Evolutionary conservation across 805 yeast species (phyloP).

Genomic region (Gaillardinia entomophila): DNA sequence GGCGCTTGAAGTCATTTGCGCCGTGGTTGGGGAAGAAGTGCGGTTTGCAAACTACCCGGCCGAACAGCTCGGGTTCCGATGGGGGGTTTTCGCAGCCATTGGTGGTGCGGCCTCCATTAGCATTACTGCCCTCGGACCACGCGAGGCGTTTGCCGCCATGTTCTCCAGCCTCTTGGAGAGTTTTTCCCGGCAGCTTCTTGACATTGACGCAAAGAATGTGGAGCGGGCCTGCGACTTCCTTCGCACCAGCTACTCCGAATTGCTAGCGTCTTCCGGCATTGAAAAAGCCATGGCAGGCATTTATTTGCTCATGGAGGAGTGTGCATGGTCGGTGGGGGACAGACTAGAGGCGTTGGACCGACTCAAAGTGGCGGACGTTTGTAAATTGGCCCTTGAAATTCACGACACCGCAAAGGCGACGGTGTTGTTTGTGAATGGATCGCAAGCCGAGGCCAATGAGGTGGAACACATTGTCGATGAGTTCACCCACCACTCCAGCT

Average conservation of each 20-base stretch:
- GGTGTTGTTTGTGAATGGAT: too few species aligned
- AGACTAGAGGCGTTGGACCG: conserved; percentile 53
- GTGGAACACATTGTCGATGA: conserved; percentile 22
- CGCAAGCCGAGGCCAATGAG: too few species aligned
- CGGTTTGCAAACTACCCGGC: conserved; percentile 44
- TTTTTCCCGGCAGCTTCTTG: too few species aligned
- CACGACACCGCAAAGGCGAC: too few species aligned
- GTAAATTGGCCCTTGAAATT: too few species aligned
- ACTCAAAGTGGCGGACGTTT: conserved; percentile 33
- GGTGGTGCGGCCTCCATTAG: conserved; percentile 51
- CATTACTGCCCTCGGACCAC: conserved; percentile 51
- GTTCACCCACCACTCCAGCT: conserved; percentile 23
- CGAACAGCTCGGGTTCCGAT: conserved; percentile 49
- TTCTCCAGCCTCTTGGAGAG: too few species aligned
- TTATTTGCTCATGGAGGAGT: conserved; percentile 49
- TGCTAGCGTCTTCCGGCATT: conserved; percentile 27
- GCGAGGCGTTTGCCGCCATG: too few species aligned
- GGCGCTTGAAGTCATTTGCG: conserved; percentile 49
- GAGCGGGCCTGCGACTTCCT: too few species aligned
- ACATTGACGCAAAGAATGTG: too few species aligned
- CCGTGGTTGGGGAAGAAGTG: conserved; percentile 38
- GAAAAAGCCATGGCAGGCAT: conserved; percentile 46
- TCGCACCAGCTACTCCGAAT: neutral
- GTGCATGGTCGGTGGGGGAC: conserved; percentile 49
- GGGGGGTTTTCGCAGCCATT: conserved; percentile 50